These are phyloP conservation scores for Solanum rostratum DNA, from an alignment of 257 asterid species.

Conservation along the genomic window DNA sequence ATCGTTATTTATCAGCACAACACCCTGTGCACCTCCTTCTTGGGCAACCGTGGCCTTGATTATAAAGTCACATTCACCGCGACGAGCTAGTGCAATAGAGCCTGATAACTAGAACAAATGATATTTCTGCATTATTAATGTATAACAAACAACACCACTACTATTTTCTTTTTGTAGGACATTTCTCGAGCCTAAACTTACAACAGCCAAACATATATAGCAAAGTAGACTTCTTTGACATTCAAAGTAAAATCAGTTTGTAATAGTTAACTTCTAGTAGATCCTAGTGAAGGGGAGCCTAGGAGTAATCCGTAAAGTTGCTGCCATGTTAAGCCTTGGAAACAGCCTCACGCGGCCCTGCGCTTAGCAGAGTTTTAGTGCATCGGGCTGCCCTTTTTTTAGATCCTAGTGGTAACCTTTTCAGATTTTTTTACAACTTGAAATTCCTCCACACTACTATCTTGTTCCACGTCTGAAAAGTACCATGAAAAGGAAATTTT, in stretches of 20 bases:
- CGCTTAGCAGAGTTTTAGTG: too few relatives aligned
- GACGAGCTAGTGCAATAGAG: constrained; percentile 50
- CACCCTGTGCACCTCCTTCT: constrained; percentile 71
- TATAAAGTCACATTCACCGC: constrained; percentile 84
- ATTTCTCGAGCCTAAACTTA: background rate
- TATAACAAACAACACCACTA: background rate
- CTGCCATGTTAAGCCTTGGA: too few relatives aligned
- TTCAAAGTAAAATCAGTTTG: background rate
- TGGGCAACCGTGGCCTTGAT: constrained; percentile 74
- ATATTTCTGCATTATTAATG: constrained; percentile 3
- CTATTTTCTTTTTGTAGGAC: background rate
- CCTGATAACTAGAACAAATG: constrained; percentile 57
- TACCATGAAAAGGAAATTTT: background rate
- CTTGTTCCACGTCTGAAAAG: background rate
- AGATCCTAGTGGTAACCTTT: background rate
- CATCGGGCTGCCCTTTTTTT: too few relatives aligned
- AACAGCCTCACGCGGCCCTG: too few relatives aligned
- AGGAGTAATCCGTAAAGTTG: too few relatives aligned
- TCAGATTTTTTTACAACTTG: background rate
- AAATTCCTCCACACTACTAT: background rate
- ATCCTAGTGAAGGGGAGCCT: background rate
- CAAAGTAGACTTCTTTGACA: background rate
- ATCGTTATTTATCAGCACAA: constrained; percentile 63
- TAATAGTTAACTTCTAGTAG: background rate
- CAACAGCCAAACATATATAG: background rate